A percentile compares a stretch with the other conserved stretches of the same genome.
Conservation (phyloP, 257 asterid species). For the Jacaranda copaia region DNA sequence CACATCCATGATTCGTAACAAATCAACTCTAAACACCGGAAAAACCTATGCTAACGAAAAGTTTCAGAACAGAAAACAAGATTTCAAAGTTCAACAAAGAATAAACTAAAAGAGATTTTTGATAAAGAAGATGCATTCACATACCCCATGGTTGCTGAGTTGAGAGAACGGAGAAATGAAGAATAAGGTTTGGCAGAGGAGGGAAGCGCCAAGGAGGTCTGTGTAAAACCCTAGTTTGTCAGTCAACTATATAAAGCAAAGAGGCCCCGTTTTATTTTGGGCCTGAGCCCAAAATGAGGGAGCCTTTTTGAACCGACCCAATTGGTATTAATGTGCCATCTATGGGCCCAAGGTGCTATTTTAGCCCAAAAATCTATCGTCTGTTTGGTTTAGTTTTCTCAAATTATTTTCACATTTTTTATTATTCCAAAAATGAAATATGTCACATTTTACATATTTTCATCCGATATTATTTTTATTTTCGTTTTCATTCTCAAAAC, state of each 20-base stretch:
- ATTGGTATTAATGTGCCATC: no score
- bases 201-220: background rate
- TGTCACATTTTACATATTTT: no score
- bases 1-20: background rate
- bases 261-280: constrained; percentile 4
- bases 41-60: background rate
- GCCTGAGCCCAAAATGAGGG: constrained; percentile 13
- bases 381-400: no score
- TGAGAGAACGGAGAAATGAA: constrained; percentile 33
- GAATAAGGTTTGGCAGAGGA: constrained; percentile 16
- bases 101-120: background rate
- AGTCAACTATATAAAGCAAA: background rate
- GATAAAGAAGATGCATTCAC: constrained; percentile 1
- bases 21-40: constrained; percentile 18
- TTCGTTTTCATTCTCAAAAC: no score
- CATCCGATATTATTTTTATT: no score
- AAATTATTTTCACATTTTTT: no score
- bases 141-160: constrained; percentile 59
- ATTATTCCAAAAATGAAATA: no score
- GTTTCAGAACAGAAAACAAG: background rate
- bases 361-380: no score
- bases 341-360: no score
- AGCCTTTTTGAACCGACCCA: background rate
- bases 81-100: background rate
- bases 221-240: constrained; percentile 31